Conservation (phyloP, 257 asterid species). For the Solanum rostratum region DNA sequence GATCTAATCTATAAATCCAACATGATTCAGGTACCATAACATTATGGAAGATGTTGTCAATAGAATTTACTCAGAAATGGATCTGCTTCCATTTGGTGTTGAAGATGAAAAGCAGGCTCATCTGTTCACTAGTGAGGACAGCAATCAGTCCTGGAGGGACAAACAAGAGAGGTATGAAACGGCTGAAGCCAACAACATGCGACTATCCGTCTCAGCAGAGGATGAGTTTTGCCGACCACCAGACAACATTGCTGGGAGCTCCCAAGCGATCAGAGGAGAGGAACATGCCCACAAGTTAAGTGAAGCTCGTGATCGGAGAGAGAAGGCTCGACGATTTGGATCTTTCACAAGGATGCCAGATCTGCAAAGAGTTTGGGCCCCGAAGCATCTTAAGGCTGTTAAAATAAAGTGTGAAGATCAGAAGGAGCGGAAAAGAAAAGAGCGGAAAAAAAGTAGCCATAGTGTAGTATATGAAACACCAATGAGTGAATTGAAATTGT, state of each 20-base stretch:
- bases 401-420: slow-evolving; percentile 37
- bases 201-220: slow-evolving; percentile 38
- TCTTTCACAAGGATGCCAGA: slow-evolving; percentile 50
- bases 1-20: neutral
- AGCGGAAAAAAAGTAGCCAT: slow-evolving; percentile 12
- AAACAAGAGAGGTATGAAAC: slow-evolving; percentile 36
- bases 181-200: slow-evolving; percentile 29
- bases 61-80: slow-evolving; percentile 54
- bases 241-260: slow-evolving; percentile 15
- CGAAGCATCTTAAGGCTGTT: slow-evolving; percentile 40
- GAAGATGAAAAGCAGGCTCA: slow-evolving; percentile 57
- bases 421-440: slow-evolving; percentile 44
- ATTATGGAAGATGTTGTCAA: slow-evolving; percentile 50
- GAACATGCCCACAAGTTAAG: slow-evolving; percentile 42
- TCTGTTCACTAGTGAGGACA: slow-evolving; percentile 78
- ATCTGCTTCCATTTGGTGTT: slow-evolving; percentile 79
- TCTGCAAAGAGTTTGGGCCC: slow-evolving; percentile 91
- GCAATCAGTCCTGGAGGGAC: slow-evolving; percentile 76
- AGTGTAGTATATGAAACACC: slow-evolving; percentile 82
- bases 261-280: slow-evolving; percentile 17
- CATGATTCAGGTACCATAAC: slow-evolving; percentile 43
- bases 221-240: slow-evolving; percentile 38
- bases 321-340: slow-evolving; percentile 42
- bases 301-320: slow-evolving; percentile 78
- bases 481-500: slow-evolving; percentile 35